These are phyloP conservation scores for Somion occarium DNA, from an alignment of 1,284 basidiomycete species.

Conservation along the genomic window DNA sequence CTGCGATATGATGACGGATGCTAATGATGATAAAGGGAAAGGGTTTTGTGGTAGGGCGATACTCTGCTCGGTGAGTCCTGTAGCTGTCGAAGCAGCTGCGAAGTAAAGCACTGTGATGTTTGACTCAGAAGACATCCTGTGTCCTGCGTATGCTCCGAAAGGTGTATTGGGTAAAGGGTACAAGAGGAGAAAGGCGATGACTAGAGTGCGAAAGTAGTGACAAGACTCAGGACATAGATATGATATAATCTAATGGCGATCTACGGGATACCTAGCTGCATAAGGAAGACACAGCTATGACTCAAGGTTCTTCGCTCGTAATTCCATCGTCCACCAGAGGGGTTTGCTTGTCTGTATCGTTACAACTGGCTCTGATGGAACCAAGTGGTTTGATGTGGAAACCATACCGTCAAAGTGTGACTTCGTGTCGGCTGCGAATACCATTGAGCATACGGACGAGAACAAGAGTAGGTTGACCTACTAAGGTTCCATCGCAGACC, in stretches of 20 bases:
- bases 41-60: constrained; percentile 36
- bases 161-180: neutral
- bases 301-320: constrained; percentile 11
- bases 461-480: constrained; percentile 31
- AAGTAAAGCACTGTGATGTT: constrained; percentile 74
- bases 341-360: constrained; percentile 76
- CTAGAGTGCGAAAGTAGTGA: neutral
- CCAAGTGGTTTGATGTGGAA: constrained; percentile 90
- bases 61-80: constrained; percentile 47
- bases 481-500: constrained; percentile 92
- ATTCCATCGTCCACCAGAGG: constrained; percentile 71
- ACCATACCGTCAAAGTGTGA: constrained; percentile 81
- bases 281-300: neutral
- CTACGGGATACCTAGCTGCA: neutral
- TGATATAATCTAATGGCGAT: neutral
- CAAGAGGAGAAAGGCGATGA: neutral
- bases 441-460: too few relatives aligned
- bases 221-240: neutral
- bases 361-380: constrained; percentile 57
- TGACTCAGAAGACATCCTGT: constrained; percentile 14
- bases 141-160: too few relatives aligned
- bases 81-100: constrained; percentile 70
- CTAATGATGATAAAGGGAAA: constrained; percentile 51
- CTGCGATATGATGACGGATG: constrained; percentile 41
- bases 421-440: constrained; percentile 41